Evolutionary conservation across 2,329 filamentous ascomycete genomes (phyloP).

Genomic region (Aspergillus eucalypticola): DNA sequence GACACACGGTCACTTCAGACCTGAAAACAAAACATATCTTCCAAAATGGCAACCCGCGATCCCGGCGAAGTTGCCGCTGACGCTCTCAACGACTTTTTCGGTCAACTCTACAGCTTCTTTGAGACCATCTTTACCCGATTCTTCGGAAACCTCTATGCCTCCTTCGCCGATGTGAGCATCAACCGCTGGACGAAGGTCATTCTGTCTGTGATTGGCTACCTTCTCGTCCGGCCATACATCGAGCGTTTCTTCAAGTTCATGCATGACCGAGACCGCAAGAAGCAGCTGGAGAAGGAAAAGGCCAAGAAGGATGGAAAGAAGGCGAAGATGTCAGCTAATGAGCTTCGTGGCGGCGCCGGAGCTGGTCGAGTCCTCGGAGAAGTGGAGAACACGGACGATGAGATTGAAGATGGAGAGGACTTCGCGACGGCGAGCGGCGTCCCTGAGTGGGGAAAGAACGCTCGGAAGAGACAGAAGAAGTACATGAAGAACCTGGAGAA

Average conservation of each 20-base stretch:
- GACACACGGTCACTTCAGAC: neutral
- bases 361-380: slow-evolving; percentile 51
- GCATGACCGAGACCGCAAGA: slow-evolving; percentile 40
- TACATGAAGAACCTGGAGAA: slow-evolving; percentile 67
- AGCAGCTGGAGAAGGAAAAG: slow-evolving; percentile 60
- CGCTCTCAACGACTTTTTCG: slow-evolving; percentile 33
- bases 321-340: slow-evolving; percentile 64
- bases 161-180: slow-evolving; percentile 46
- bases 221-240: slow-evolving; percentile 72
- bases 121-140: slow-evolving; percentile 31
- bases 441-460: slow-evolving; percentile 67
- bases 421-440: slow-evolving; percentile 50
- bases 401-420: slow-evolving; percentile 44
- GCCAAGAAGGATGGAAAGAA: slow-evolving; percentile 47
- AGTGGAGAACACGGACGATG: slow-evolving; percentile 45
- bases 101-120: slow-evolving; percentile 30
- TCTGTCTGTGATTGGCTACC: slow-evolving; percentile 70
- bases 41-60: slow-evolving; percentile 28
- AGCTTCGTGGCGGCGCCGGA: slow-evolving; percentile 60
- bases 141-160: slow-evolving; percentile 42
- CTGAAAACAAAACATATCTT: neutral
- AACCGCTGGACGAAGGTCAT: slow-evolving; percentile 66
- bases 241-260: slow-evolving; percentile 65
- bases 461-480: slow-evolving; percentile 66
- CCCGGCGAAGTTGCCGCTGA: slow-evolving; percentile 27